Percentiles rank a stretch among this genome's conserved stretches.
Conservation (phyloP, 2,329 filamentous ascomycete genomes). For the Neonectria magnoliae region DNA sequence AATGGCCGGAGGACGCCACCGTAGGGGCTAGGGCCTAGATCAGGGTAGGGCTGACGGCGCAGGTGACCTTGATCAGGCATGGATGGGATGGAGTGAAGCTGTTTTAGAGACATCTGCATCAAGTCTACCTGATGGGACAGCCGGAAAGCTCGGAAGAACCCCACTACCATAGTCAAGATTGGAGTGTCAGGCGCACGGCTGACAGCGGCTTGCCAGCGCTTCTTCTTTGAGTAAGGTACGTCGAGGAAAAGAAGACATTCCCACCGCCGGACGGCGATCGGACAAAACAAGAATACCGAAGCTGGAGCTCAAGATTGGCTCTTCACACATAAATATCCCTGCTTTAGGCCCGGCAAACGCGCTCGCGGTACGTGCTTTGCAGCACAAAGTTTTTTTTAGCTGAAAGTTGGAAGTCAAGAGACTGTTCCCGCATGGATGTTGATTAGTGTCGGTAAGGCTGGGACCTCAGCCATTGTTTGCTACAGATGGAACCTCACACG, state of each 20-base stretch:
- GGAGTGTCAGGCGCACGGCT: not conserved
- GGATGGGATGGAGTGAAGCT: slow-evolving; percentile 4
- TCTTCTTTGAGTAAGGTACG: not conserved
- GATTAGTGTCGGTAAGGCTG: slow-evolving; percentile 9
- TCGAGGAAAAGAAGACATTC: not conserved
- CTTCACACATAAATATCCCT: not conserved
- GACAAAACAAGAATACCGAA: slow-evolving; percentile 15
- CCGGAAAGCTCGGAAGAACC: slow-evolving; percentile 18
- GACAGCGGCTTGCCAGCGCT: not conserved
- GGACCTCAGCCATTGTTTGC: slow-evolving; percentile 2
- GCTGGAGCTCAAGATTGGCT: slow-evolving; percentile 11
- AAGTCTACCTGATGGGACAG: not conserved
- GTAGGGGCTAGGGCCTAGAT: slow-evolving; percentile 13
- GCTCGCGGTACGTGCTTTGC: not conserved
- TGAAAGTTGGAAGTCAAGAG: not conserved
- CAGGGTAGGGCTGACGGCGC: slow-evolving; percentile 21
- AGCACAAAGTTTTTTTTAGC: not conserved
- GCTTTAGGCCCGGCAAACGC: slow-evolving; percentile 1
- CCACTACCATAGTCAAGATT: not conserved
- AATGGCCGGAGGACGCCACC: not conserved
- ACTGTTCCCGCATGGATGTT: not conserved
- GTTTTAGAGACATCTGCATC: not conserved
- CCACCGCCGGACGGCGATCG: slow-evolving; percentile 5
- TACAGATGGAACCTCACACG: not conserved
- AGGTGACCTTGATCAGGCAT: slow-evolving; percentile 6